Conservation (phyloP, 2,329 filamentous ascomycete species). For the Didymella arachidicola region DNA sequence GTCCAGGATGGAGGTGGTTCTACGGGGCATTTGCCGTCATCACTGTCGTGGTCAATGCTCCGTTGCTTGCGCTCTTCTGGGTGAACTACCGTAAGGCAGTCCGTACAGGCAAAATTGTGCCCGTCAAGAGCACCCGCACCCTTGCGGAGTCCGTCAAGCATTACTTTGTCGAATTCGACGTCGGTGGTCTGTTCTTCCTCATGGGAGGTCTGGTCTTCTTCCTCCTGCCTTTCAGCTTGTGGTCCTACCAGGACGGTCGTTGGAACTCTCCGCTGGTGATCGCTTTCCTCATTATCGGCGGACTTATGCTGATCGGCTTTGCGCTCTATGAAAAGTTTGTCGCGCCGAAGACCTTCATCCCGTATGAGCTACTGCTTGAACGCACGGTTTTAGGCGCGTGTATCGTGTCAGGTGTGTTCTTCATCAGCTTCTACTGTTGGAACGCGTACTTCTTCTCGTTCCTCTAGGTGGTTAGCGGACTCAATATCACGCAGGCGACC, state of each 20-base stretch:
- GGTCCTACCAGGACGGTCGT: constrained; percentile 33
- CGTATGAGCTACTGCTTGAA: constrained; percentile 56
- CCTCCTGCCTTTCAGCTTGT: constrained; percentile 71
- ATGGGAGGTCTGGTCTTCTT: constrained; percentile 69
- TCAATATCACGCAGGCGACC: constrained; percentile 39
- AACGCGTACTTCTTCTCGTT: constrained; percentile 52
- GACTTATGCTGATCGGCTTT: constrained; percentile 47
- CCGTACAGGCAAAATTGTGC: constrained; percentile 59
- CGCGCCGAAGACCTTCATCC: constrained; percentile 52
- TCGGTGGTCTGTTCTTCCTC: constrained; percentile 67
- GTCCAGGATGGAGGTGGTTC: constrained; percentile 69
- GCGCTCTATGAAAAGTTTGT: constrained; percentile 51
- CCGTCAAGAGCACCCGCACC: constrained; percentile 55
- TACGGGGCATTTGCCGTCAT: constrained; percentile 72
- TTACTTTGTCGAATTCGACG: constrained; percentile 69
- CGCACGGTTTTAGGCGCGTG: constrained; percentile 62
- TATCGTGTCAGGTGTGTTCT: constrained; percentile 53
- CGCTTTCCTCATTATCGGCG: constrained; percentile 49
- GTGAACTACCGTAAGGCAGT: constrained; percentile 66
- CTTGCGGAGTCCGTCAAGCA: constrained; percentile 56
- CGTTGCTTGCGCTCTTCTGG: constrained; percentile 66
- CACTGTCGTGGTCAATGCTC: constrained; percentile 66
- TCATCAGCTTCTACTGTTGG: constrained; percentile 46
- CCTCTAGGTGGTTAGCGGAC: constrained; percentile 49
- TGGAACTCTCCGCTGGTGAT: constrained; percentile 51